Evolutionary conservation across 1,139 yeast species (phyloP).

Genomic region (Hansenula lynferdii): DNA sequence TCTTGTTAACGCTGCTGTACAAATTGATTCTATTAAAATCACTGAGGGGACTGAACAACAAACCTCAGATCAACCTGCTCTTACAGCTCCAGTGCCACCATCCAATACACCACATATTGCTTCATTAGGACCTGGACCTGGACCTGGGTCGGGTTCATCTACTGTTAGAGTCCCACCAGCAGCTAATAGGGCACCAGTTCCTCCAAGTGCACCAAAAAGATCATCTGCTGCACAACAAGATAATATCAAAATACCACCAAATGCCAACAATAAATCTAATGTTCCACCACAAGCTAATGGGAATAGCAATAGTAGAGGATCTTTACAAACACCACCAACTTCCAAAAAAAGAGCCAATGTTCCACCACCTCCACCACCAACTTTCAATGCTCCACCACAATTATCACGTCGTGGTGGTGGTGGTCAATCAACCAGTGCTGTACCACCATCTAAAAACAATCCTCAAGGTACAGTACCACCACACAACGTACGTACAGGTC

Average conservation of each 20-base stretch:
- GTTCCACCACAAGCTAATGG: background rate
- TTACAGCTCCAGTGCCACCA: background rate
- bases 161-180: no score
- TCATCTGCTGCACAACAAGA: no score
- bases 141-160: no score
- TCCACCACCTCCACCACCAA: conserved; percentile 1
- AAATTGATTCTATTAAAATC: background rate
- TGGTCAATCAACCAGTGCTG: no score
- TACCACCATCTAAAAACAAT: background rate
- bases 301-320: background rate
- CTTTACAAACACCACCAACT: background rate
- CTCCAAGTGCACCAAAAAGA: no score
- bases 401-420: conserved; percentile 1
- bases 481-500: background rate
- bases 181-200: no score
- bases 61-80: background rate
- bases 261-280: background rate
- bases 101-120: background rate
- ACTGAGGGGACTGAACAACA: background rate
- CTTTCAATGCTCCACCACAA: background rate
- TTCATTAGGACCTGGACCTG: no score
- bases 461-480: background rate
- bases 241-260: no score
- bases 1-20: conserved; percentile 5
- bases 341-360: background rate